Evolutionary conservation across 2,329 filamentous ascomycete genomes (phyloP), one percentile per base, ranked within the genome.

Genomic region (Bipolaris gigantea): DNA sequence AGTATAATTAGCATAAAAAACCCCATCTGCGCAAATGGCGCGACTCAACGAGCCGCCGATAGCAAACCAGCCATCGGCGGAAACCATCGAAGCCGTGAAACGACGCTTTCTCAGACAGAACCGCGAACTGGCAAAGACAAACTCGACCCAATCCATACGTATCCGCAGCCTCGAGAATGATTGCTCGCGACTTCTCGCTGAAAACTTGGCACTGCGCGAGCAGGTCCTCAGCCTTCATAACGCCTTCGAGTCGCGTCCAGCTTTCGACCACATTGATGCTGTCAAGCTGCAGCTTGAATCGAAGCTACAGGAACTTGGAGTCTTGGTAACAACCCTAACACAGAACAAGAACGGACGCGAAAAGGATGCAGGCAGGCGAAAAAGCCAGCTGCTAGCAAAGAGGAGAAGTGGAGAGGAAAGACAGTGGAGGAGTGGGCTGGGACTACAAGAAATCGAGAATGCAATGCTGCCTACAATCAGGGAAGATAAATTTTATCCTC

Each of bases 101-200:
- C 84, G 88, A 67, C 87, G 88, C 71, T 90, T 92, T 70, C 79
- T 92, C 66, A 84, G 90, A 50, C 90, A 94, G 72, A 95, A 95
- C 72, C 84, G 89, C 75, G 90, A 94, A 67, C 88, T 94, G 60
- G 89, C 89, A 54, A 81, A 80, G 71, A 85, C 83, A 65, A 94
- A 95, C 76, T 90, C 89, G 21, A 82, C 83, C 46, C 89, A 92
- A 72, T 89, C 88, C 30, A 80, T 90, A 30, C 87, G 88, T 61
- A 92, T 94, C 65, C 86, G 89, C 56, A 84, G 81, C 59, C 81
- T 94, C 54, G 89, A 93, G 69, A 85, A 86, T 69, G 89, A 95
- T 73, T 86, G 85, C 58, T 85, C 88, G 36, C 85, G 86, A 44
- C 82, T 92, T 60, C 79, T 92, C 21, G 85, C 88, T n/a, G 89